Evolutionary conservation across 805 yeast genomes (phyloP).

Genomic region (Middelhovenomyces tepae): DNA sequence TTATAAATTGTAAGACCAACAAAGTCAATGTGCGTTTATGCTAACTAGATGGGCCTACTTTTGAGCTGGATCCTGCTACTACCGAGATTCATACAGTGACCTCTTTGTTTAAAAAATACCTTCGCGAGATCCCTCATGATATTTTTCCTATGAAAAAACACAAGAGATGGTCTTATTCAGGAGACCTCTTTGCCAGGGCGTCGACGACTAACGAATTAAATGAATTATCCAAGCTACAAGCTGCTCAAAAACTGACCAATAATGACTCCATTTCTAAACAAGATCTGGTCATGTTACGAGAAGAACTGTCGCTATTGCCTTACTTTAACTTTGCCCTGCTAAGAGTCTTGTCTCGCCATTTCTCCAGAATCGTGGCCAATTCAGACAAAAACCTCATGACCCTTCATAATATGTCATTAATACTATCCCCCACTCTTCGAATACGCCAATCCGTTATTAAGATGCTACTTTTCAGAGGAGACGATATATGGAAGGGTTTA

Average conservation of each 20-base stretch:
- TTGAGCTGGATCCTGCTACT: slow-evolving; percentile 15
- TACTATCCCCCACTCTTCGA: slow-evolving; percentile 25
- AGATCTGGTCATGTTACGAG: slow-evolving; percentile 15
- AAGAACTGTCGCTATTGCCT: slow-evolving; percentile 12
- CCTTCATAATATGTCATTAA: slow-evolving; percentile 21
- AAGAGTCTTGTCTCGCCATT: slow-evolving; percentile 21
- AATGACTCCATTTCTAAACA: slow-evolving; percentile 5
- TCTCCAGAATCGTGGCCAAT: slow-evolving; percentile 15
- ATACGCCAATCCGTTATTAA: slow-evolving; percentile 17
- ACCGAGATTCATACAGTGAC: slow-evolving; percentile 25
- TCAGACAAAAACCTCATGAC: slow-evolving; percentile 22
- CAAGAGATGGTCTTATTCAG: not conserved
- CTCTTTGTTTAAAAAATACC: slow-evolving; percentile 22
- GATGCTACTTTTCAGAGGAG: slow-evolving; percentile 17
- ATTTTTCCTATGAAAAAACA: slow-evolving; percentile 14
- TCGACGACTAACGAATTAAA: slow-evolving; percentile 1
- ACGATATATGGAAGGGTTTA: slow-evolving; percentile 12
- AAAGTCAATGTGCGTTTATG: not conserved
- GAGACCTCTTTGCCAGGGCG: not conserved
- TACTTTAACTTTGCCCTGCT: slow-evolving; percentile 18
- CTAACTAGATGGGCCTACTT: slow-evolving; percentile 12
- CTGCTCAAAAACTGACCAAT: slow-evolving; percentile 1
- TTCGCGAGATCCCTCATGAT: slow-evolving; percentile 23
- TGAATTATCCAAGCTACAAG: not conserved
- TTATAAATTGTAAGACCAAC: slow-evolving; percentile 12